phyloP scores from a whole-genome alignment of 495 filamentous ascomycete species.

The Staphylotrichum tortipilum region DNA sequence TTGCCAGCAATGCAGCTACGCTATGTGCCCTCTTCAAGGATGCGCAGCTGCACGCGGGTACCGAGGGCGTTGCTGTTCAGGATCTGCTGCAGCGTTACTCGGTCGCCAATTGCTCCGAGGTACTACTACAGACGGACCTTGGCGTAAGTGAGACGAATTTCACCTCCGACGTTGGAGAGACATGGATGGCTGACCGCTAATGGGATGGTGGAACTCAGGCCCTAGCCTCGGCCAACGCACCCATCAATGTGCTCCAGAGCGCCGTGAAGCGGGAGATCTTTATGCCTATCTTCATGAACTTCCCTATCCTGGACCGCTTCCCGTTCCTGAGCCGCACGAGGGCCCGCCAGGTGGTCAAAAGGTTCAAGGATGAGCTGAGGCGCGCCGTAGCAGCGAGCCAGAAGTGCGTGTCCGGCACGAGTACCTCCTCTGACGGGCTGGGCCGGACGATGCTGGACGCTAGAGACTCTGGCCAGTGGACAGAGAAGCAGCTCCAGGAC shows the following conservation, averaged over 20 bases:
- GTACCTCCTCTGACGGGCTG: background rate
- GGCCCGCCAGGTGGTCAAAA: slow-evolving; percentile 4
- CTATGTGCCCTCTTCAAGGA: slow-evolving; percentile 6
- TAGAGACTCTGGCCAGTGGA: background rate
- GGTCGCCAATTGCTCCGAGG: slow-evolving; percentile 15
- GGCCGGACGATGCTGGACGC: slow-evolving; percentile 10
- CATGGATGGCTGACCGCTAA: too few relatives aligned
- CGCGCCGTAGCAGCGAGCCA: slow-evolving; percentile 6
- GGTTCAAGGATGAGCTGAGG: slow-evolving; percentile 9
- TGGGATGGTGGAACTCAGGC: background rate
- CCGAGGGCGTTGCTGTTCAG: slow-evolving; percentile 6
- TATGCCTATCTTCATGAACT: slow-evolving; percentile 32
- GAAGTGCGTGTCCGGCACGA: background rate
- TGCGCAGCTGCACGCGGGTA: background rate
- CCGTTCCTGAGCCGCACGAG: slow-evolving; percentile 18
- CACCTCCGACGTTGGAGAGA: too few relatives aligned
- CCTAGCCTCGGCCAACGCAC: slow-evolving; percentile 14
- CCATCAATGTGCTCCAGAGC: slow-evolving; percentile 20
- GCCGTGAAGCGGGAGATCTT: slow-evolving; percentile 31
- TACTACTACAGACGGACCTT: slow-evolving; percentile 9
- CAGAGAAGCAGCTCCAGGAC: slow-evolving; percentile 25
- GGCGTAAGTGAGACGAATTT: background rate
- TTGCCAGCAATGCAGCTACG: slow-evolving; percentile 3
- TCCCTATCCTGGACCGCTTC: slow-evolving; percentile 26
- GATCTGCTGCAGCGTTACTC: slow-evolving; percentile 13